Percentiles rank a stretch among this genome's conserved stretches.
phyloP scores from a whole-genome alignment of 2,329 filamentous ascomycete genomes.

The Elsinoe ampelina region DNA sequence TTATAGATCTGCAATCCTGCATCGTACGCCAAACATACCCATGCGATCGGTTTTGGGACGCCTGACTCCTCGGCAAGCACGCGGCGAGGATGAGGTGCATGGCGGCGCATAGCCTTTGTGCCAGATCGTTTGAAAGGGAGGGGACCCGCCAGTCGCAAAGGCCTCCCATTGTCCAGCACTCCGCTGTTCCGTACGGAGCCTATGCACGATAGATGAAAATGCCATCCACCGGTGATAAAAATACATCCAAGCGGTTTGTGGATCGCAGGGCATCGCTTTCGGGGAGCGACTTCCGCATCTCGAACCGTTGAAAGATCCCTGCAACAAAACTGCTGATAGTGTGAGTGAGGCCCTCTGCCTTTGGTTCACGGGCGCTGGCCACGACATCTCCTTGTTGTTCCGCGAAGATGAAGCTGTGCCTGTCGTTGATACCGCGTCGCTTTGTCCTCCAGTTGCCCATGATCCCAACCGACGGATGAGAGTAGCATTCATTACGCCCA shows the following conservation, averaged over 20 bases:
- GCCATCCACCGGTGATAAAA: background rate
- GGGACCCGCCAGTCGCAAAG: background rate
- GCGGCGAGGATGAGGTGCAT: background rate
- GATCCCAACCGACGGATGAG: background rate
- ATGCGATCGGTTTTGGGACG: background rate
- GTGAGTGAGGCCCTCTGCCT: background rate
- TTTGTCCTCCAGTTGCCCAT: constrained; percentile 6
- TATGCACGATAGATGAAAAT: background rate
- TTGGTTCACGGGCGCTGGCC: background rate
- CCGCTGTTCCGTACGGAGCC: background rate
- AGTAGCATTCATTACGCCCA: background rate
- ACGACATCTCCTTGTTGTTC: constrained; percentile 1
- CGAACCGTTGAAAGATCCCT: constrained; percentile 3
- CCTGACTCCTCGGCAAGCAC: constrained; percentile 1
- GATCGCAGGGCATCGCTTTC: background rate
- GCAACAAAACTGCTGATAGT: constrained; percentile 11
- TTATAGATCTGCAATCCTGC: constrained; percentile 1
- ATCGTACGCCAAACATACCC: background rate
- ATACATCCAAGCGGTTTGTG: background rate
- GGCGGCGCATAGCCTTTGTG: background rate
- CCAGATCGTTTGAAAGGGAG: background rate
- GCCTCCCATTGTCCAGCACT: background rate
- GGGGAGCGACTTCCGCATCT: constrained; percentile 5
- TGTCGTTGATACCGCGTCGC: background rate
- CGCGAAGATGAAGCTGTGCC: constrained; percentile 4